Percentiles rank a stretch among this genome's conserved stretches.
phyloP scores from a whole-genome alignment of 495 filamentous ascomycete species.

The Aspergillus sclerotiicarbonarius region DNA sequence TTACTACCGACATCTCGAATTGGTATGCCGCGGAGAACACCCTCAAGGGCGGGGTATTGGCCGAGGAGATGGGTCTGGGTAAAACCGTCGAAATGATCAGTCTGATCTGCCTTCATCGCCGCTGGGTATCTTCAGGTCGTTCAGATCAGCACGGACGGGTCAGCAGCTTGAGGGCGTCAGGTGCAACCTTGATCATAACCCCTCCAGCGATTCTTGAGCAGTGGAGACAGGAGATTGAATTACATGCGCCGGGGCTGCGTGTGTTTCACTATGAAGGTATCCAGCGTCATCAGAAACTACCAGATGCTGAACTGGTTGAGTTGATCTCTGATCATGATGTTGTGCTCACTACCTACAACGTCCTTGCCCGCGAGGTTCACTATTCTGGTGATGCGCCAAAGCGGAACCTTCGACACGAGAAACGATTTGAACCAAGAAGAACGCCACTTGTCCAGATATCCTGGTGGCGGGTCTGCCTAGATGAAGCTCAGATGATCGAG shows the following conservation, averaged over 20 bases:
- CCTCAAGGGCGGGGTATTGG: slow-evolving; percentile 65
- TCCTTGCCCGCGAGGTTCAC: slow-evolving; percentile 75
- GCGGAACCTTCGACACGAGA: slow-evolving; percentile 63
- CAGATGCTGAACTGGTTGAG: slow-evolving; percentile 48
- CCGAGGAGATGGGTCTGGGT: slow-evolving; percentile 95
- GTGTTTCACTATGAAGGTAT: slow-evolving; percentile 52
- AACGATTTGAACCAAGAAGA: slow-evolving; percentile 62
- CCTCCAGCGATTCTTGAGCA: slow-evolving; percentile 79
- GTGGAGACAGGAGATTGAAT: slow-evolving; percentile 77
- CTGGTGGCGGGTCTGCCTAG: slow-evolving; percentile 93
- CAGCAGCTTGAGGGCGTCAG: slow-evolving; percentile 31
- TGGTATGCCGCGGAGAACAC: slow-evolving; percentile 40
- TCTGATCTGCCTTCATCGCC: slow-evolving; percentile 64
- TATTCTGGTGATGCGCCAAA: slow-evolving; percentile 62
- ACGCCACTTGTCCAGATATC: slow-evolving; percentile 75
- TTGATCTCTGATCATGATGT: slow-evolving; percentile 61
- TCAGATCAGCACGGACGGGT: slow-evolving; percentile 23
- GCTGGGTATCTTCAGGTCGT: slow-evolving; percentile 14
- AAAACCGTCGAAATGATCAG: slow-evolving; percentile 91
- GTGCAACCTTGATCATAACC: slow-evolving; percentile 83
- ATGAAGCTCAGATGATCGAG: slow-evolving; percentile 96
- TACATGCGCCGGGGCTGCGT: slow-evolving; percentile 62
- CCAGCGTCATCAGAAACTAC: slow-evolving; percentile 36
- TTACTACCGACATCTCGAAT: slow-evolving; percentile 49
- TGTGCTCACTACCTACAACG: slow-evolving; percentile 82